Base-by-base conservation (phyloP, 78 protist genomes). In the Dictyostelium firmibasis region DNA sequence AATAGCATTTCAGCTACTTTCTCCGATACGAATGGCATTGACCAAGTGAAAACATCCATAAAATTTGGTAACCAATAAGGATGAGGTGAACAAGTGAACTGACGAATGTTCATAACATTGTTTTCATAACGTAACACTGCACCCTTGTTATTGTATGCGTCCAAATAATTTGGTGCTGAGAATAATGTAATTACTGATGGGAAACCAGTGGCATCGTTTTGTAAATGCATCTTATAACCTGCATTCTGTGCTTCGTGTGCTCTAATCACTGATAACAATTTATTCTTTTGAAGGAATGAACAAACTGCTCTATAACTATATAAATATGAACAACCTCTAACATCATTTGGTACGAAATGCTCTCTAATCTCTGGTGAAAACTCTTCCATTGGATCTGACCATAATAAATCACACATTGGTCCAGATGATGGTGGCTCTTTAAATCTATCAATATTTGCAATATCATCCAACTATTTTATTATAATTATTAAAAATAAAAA, bases 41-140 rank as follows among this genome's bases (percentile, higher is more conserved):
- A 98, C 99, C 99, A 99, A 27, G 97, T 57, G 95, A 99, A 99
- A 31, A 98, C 99, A 91, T 99, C 99, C 98, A 99, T 97, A 85
- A 99, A 99, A 81, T 98, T 98, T 81, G 99, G 99, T 75, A 99
- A 96, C 96, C 96, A 99, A 93, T 99, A 99, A 7, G 99, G 99
- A 79, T 99, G 99, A 20, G 98, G 98, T 33, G 96, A 47, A 50
- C 57, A 74, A 35, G 94, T 97, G 95, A 99, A 99, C 84, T 99
- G 99, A 74, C 99, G 91, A 84, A 99, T 98, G 91, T 99, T 99
- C 98, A 99, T 95, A 33, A 97, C 96, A 74, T 97, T 98, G 95
- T 97, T 97, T 81, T 98, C 98, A 87, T 97, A 98, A 83, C 93
- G 92, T 82, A 91, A 72, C 31, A 96, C 94, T 44, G 96, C 86